Evolutionary conservation across 495 filamentous ascomycete genomes (phyloP), one percentile per base, ranked within the genome.

Genomic region (Aspergillus ostianus): DNA sequence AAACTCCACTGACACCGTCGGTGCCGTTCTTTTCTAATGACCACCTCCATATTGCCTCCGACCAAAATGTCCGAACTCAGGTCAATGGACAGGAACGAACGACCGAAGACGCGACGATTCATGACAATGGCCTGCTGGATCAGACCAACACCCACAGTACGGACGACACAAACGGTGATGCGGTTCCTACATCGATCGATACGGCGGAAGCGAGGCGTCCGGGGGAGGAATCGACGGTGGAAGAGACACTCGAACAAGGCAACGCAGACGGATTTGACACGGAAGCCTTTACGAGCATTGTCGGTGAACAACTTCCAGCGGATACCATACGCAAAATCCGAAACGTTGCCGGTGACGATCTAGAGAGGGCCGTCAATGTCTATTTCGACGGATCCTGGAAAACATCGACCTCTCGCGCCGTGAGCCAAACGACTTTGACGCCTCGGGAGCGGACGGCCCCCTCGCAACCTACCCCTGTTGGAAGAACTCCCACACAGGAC

Each of bases 381-480:
- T 98, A 92, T 67, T 87, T 96, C 52, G 94, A 98, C 64, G 93
- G 93, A 15, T 96, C 92, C 6, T 97, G 91, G 91, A 93, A 88
- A 64, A 83, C 70, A 1, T 63, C 77, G 2, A 18, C 44, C 0
- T 55, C 47, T 18, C 27, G 44, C 30, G 58, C 55, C 2, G 60
- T 59, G 18, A 64, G 36, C 15, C 61, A 63, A 30, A 52, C 54
- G 8, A 61, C 58, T 4, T 23, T 63, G 3, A 57, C 54, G 29
- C 48, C 59, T 32, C 64, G 36, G 13, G 36, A 63, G 49, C 65
- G 56, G 26, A 20, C 51, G 9, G 12, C 60, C 29, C n/a, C 60
- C 23, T 18, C 57, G 36, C 60, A 47, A 49, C 57, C 59, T 3
- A 19, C 60, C 0, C 50, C 58, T 5, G 17, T 51, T 6, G 48